Percentiles rank a stretch among this genome's conserved stretches.
These are phyloP conservation scores for Fusarium begoniae DNA, from an alignment of 2,329 filamentous ascomycete genomes.

Conservation along the genomic window DNA sequence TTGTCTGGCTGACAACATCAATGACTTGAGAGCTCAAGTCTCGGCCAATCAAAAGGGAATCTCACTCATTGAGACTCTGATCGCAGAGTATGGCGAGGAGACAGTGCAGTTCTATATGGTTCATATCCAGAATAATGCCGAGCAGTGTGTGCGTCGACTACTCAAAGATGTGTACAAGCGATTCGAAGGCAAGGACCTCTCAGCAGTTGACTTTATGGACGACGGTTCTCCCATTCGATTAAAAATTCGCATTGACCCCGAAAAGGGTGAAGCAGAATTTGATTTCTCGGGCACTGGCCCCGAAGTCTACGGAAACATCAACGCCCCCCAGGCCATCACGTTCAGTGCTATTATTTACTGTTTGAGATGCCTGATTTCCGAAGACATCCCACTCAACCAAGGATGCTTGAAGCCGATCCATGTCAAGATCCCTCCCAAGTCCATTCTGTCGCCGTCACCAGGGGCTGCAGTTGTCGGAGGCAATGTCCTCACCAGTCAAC, in stretches of 20 bases:
- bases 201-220: conserved; percentile 83
- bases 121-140: conserved; percentile 82
- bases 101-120: conserved; percentile 88
- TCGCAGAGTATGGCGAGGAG: conserved; percentile 79
- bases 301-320: conserved; percentile 83
- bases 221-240: conserved; percentile 81
- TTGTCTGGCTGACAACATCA: conserved; percentile 82
- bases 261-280: conserved; percentile 80
- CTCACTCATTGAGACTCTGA: conserved; percentile 78
- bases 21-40: conserved; percentile 84
- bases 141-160: conserved; percentile 76
- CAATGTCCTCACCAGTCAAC: conserved; percentile 68
- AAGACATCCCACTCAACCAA: conserved; percentile 86
- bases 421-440: conserved; percentile 76
- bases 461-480: conserved; percentile 84
- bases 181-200: conserved; percentile 75
- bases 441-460: conserved; percentile 78
- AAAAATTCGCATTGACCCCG: conserved; percentile 76
- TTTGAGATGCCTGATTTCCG: conserved; percentile 78
- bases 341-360: conserved; percentile 91
- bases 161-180: conserved; percentile 75
- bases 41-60: conserved; percentile 89
- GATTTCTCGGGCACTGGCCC: conserved; percentile 83
- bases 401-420: conserved; percentile 80
- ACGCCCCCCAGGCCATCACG: conserved; percentile 83